These are phyloP conservation scores for Ajuga reptans DNA, from an alignment of 305 asterid species.

Conservation along the genomic window DNA sequence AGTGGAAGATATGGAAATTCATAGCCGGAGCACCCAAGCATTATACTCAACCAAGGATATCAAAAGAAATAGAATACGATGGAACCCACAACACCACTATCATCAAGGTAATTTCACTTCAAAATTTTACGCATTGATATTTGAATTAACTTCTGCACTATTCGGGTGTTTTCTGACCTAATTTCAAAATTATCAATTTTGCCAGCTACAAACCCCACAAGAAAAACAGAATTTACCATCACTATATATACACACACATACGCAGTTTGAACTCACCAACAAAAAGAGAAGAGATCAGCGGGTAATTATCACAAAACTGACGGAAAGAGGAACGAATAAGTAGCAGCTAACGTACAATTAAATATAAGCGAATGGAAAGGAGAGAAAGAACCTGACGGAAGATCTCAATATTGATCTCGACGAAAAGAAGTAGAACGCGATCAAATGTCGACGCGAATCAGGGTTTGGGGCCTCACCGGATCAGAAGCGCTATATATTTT, in stretches of 20 bases:
- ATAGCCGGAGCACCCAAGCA: not conserved
- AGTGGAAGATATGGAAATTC: not conserved
- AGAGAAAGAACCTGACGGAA: constrained; percentile 22
- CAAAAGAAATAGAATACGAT: not conserved
- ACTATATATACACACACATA: not conserved
- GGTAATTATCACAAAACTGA: not conserved
- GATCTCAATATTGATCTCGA: constrained; percentile 25
- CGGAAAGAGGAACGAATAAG: not conserved
- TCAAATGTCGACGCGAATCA: constrained; percentile 4
- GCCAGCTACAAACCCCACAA: not conserved
- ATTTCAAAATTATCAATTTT: not conserved
- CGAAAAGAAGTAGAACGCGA: not conserved
- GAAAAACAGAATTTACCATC: not conserved
- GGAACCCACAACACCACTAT: not conserved
- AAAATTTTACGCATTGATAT: not conserved
- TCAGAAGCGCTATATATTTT: constrained; percentile 18
- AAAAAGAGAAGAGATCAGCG: not conserved
- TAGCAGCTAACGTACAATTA: not conserved
- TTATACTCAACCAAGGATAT: not conserved
- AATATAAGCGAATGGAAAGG: not conserved
- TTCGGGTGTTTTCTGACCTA: constrained; percentile 16
- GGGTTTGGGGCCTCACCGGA: constrained; percentile 9
- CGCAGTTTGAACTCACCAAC: not conserved
- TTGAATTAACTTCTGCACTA: not conserved
- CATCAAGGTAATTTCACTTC: not conserved